Conservation (phyloP, 2,329 filamentous ascomycete genomes). For the Pseudocercospora crystallina region DNA sequence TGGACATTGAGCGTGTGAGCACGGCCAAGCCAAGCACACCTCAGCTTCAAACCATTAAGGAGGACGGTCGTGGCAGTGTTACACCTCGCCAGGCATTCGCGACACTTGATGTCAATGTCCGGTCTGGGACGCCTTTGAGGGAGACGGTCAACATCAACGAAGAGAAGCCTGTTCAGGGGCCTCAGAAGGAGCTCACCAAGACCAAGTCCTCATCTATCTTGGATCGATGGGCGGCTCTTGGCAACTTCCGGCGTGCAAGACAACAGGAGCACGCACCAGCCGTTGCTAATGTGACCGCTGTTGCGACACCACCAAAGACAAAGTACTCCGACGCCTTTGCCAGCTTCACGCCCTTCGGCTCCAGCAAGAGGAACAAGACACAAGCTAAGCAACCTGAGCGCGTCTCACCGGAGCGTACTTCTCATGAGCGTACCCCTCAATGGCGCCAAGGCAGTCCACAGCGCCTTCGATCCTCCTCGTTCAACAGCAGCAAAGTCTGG, state of each 20-base stretch:
- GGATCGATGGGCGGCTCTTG: conserved; percentile 89
- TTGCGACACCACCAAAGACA: conserved; percentile 37
- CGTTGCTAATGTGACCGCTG: conserved; percentile 35
- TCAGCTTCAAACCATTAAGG: conserved; percentile 42
- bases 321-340: conserved; percentile 35
- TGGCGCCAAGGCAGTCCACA: conserved; percentile 34
- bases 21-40: conserved; percentile 60
- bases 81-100: conserved; percentile 53
- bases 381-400: conserved; percentile 21
- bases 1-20: conserved; percentile 39
- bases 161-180: conserved; percentile 35
- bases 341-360: conserved; percentile 34
- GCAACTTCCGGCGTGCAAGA: conserved; percentile 75
- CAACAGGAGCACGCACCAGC: conserved; percentile 43
- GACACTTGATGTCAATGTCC: conserved; percentile 54
- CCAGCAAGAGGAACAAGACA: conserved; percentile 35
- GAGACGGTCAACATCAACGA: conserved; percentile 18
- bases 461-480: conserved; percentile 34
- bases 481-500: conserved; percentile 41
- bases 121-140: conserved; percentile 35
- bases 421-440: conserved; percentile 31
- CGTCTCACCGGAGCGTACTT: conserved; percentile 1
- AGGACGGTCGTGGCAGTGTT: conserved; percentile 48
- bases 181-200: conserved; percentile 63
- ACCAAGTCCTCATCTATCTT: conserved; percentile 50